Conservation (phyloP, 768 basidiomycete genomes). For the Calocera viscosa region DNA sequence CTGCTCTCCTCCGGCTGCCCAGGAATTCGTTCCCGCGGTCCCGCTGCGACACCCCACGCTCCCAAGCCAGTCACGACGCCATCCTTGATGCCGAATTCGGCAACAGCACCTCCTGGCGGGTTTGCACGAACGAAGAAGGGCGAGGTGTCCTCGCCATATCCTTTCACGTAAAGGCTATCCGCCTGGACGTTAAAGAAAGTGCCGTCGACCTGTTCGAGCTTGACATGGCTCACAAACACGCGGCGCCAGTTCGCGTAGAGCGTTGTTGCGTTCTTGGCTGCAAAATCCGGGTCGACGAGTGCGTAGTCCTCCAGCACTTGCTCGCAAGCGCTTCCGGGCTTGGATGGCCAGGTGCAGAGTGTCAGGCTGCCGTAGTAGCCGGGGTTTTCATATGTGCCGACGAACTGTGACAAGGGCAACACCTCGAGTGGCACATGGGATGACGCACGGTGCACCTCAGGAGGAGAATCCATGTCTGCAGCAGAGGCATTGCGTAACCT, state of each 20-base stretch:
- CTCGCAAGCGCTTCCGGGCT: conserved; percentile 21
- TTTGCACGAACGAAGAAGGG: neutral
- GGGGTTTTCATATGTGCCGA: conserved; percentile 30
- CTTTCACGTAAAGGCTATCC: neutral
- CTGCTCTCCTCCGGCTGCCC: neutral
- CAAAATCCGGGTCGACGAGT: conserved; percentile 18
- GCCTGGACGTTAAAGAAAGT: neutral
- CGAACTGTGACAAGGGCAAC: conserved; percentile 21
- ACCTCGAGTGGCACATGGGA: neutral
- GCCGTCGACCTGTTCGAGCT: neutral
- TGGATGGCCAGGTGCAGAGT: conserved; percentile 26
- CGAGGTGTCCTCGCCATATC: neutral
- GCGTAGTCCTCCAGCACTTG: conserved; percentile 24
- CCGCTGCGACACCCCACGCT: neutral
- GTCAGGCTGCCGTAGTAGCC: conserved; percentile 31
- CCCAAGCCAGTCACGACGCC: neutral
- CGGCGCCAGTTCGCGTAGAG: conserved; percentile 28
- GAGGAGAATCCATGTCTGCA: neutral
- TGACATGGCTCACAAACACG: conserved; percentile 15
- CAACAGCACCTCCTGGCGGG: neutral
- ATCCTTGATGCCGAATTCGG: neutral
- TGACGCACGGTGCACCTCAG: conserved; percentile 7
- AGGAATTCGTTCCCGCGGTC: neutral
- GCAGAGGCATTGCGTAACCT: conserved; percentile 20
- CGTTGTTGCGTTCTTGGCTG: conserved; percentile 11